Evolutionary conservation across 192 early-diverging fungal genomes (phyloP).

Genomic region (Entophlyctis luteolus): DNA sequence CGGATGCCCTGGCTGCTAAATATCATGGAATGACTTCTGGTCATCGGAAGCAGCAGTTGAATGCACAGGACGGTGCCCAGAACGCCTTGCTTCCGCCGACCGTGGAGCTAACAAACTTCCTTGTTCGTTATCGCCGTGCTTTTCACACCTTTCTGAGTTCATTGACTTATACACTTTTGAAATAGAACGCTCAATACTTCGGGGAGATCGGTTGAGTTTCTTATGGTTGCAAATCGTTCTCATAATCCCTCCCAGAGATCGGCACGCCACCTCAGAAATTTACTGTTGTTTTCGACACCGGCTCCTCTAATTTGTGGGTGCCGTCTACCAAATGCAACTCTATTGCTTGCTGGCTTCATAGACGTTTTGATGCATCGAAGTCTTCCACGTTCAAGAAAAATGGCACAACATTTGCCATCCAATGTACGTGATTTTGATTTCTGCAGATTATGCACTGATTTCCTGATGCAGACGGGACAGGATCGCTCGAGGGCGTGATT

Average conservation of each 20-base stretch:
- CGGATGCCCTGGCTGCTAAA: slow-evolving; percentile 4
- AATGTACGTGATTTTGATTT: slow-evolving; percentile 36
- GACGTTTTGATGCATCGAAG: slow-evolving; percentile 77
- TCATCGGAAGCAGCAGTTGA: slow-evolving; percentile 6
- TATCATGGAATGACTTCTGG: not conserved
- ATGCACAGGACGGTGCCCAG: not conserved
- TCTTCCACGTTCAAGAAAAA: slow-evolving; percentile 79
- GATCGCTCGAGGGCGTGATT: slow-evolving; percentile 91
- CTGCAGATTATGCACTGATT: not conserved
- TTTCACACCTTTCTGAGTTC: slow-evolving; percentile 77
- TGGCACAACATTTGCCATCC: slow-evolving; percentile 92
- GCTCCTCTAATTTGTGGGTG: slow-evolving; percentile 91
- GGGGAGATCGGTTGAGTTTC: slow-evolving; percentile 77
- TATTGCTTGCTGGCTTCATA: slow-evolving; percentile 94
- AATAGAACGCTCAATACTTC: slow-evolving; percentile 90
- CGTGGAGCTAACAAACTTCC: slow-evolving; percentile 21
- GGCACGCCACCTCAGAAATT: slow-evolving; percentile 84
- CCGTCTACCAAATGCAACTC: slow-evolving; percentile 89
- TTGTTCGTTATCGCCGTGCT: not conserved
- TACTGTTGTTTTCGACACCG: slow-evolving; percentile 91
- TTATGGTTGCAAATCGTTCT: not conserved
- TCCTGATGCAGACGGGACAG: slow-evolving; percentile 63
- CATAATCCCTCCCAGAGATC: not conserved
- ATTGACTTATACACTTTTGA: not conserved
- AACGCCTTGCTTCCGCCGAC: not conserved